Evolutionary conservation across 192 early-diverging fungal genomes (phyloP).

Genomic region (Ambispora gerdemannii): DNA sequence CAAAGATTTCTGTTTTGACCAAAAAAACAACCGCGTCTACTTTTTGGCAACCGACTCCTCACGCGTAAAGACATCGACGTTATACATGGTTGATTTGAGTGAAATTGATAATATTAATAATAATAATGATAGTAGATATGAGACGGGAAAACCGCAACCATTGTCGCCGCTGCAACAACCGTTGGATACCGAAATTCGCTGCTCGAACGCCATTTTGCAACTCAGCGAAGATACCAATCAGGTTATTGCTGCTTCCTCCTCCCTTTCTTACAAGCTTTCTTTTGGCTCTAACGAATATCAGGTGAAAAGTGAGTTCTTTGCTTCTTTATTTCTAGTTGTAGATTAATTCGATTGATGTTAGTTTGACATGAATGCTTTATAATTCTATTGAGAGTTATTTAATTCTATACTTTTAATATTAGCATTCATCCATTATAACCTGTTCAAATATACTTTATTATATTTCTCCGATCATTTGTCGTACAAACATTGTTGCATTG

Average conservation of each 20-base stretch:
- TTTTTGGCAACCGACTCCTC: slow-evolving; percentile 53
- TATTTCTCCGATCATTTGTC: not conserved
- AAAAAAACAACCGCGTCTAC: slow-evolving; percentile 44
- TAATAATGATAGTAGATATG: not conserved
- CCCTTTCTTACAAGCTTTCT: not conserved
- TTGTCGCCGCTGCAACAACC: not conserved
- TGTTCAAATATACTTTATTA: not conserved
- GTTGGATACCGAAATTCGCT: not conserved
- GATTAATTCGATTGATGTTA: not conserved
- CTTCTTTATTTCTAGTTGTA: not conserved
- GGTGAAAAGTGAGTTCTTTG: slow-evolving; percentile 15
- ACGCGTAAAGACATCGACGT: slow-evolving; percentile 40
- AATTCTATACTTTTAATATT: not conserved
- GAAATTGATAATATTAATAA: not conserved
- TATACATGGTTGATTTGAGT: slow-evolving; percentile 43
- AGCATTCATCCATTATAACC: not conserved
- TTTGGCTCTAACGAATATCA: slow-evolving; percentile 14
- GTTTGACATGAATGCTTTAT: not conserved
- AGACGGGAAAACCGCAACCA: not conserved
- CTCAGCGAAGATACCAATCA: not conserved
- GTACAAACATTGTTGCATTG: slow-evolving; percentile 7
- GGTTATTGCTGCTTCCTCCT: not conserved
- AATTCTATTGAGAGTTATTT: not conserved
- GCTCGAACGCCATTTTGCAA: not conserved
- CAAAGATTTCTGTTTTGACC: slow-evolving; percentile 56